These are phyloP conservation scores for Candida boleticola DNA, from an alignment of 805 yeast genomes.

Conservation along the genomic window DNA sequence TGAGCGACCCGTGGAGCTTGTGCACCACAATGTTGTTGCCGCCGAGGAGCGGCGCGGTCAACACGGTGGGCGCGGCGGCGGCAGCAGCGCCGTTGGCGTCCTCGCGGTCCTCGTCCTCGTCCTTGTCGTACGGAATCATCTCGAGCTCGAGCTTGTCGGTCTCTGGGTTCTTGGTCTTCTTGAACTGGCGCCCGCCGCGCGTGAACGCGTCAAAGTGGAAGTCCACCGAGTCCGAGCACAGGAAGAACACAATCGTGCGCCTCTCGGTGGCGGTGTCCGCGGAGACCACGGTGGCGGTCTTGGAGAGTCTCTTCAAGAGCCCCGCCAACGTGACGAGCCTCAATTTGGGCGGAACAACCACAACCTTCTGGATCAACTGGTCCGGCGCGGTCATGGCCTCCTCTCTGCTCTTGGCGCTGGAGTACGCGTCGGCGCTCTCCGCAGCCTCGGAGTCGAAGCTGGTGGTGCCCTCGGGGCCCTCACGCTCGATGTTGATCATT, in stretches of 20 bases:
- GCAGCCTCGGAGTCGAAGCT: conserved; percentile 29
- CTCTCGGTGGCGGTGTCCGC: conserved; percentile 21
- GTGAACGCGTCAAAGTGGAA: conserved; percentile 81
- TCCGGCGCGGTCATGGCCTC: conserved; percentile 67
- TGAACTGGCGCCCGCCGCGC: conserved; percentile 48
- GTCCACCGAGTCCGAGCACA: conserved; percentile 96
- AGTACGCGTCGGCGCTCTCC: conserved; percentile 5
- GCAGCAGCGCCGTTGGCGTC: background rate
- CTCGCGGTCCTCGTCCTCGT: conserved; percentile 15
- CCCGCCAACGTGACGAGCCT: conserved; percentile 81
- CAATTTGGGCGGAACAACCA: conserved; percentile 90
- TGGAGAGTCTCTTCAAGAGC: conserved; percentile 47
- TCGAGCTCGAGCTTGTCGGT: conserved; percentile 13
- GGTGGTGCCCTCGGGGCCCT: conserved; percentile 19
- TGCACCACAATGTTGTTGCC: conserved; percentile 40
- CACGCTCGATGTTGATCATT: conserved; percentile 49
- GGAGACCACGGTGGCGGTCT: conserved; percentile 14
- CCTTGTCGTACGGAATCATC: conserved; percentile 13
- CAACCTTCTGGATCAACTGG: conserved; percentile 75
- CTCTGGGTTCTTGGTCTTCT: conserved; percentile 29
- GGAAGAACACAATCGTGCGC: conserved; percentile 79
- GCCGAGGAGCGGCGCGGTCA: conserved; percentile 54
- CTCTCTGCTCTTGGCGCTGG: conserved; percentile 6
- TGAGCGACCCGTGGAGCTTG: conserved; percentile 86
- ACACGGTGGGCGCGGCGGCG: conserved; percentile 30